Evolutionary conservation across 306 rosid genomes (phyloP).

Genomic region (Dryas drummondii): DNA sequence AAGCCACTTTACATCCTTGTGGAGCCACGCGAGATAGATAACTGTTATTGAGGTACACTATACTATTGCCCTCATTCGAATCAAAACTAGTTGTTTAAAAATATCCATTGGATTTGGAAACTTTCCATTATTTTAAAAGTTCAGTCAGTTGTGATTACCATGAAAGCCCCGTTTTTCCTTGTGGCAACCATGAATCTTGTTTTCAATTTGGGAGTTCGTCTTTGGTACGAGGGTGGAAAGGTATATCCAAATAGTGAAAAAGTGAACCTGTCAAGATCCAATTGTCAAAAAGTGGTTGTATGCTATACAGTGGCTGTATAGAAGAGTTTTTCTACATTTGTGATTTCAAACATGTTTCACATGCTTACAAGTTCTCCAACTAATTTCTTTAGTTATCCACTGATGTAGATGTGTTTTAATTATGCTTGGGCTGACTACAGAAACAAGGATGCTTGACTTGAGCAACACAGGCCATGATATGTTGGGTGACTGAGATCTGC

Average conservation of each 20-base stretch:
- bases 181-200: too few relatives aligned
- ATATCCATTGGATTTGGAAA: not conserved
- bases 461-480: constrained; percentile 36
- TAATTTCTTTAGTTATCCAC: not conserved
- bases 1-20: constrained; percentile 91
- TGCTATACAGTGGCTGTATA: too few relatives aligned
- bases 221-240: too few relatives aligned
- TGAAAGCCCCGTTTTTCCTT: not conserved
- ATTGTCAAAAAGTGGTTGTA: too few relatives aligned
- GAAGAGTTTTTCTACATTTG: too few relatives aligned
- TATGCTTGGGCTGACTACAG: constrained; percentile 38
- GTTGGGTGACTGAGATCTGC: constrained; percentile 28
- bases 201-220: too few relatives aligned
- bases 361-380: not conserved
- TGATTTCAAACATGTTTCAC: too few relatives aligned
- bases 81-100: not conserved
- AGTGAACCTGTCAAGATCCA: too few relatives aligned
- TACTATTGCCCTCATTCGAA: not conserved
- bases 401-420: constrained; percentile 43
- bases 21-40: constrained; percentile 71
- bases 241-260: too few relatives aligned
- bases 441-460: constrained; percentile 32
- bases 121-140: constrained; percentile 1
- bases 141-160: not conserved
- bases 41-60: constrained; percentile 48